Percentiles rank a stretch among this genome's conserved stretches.
Conservation (phyloP, 768 basidiomycete species). For the Russula sp. region DNA sequence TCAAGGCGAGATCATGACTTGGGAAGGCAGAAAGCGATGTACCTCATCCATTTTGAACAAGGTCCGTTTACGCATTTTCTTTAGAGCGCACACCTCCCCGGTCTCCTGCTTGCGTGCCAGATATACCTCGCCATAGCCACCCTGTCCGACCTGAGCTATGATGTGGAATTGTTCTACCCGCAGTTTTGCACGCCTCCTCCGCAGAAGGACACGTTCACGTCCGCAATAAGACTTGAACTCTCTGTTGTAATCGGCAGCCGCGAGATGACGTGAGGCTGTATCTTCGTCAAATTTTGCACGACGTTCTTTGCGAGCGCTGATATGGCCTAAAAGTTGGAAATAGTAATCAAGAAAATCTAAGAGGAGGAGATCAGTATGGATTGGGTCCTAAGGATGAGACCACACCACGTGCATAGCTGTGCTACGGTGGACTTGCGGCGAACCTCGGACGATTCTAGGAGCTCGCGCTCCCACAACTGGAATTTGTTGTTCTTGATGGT, state of each 20-base stretch:
- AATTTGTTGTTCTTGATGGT: constrained; percentile 50
- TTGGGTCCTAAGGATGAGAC: constrained; percentile 4
- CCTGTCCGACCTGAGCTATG: constrained; percentile 97
- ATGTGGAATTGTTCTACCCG: constrained; percentile 95
- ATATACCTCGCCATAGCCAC: constrained; percentile 97
- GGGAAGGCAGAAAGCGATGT: constrained; percentile 9
- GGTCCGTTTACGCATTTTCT: constrained; percentile 95
- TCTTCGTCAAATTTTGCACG: constrained; percentile 77
- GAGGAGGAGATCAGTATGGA: constrained; percentile 12
- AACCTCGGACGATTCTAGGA: constrained; percentile 80
- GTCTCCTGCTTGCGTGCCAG: constrained; percentile 93
- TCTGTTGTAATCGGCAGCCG: constrained; percentile 47
- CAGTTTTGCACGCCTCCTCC: constrained; percentile 87
- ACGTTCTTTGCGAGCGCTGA: constrained; percentile 79
- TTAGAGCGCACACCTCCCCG: constrained; percentile 92
- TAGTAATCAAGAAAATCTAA: constrained; percentile 97
- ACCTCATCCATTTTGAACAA: constrained; percentile 99
- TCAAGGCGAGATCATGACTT: background rate
- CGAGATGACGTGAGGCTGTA: constrained; percentile 59
- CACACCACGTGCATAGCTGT: constrained; percentile 76
- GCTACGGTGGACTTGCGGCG: constrained; percentile 95
- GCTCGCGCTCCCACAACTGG: constrained; percentile 78
- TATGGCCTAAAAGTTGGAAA: constrained; percentile 89
- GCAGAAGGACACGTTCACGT: constrained; percentile 86
- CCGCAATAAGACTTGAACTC: constrained; percentile 94